These are phyloP conservation scores for Cladosporium sp. DNA, from an alignment of 2,329 filamentous ascomycete genomes.

Conservation along the genomic window DNA sequence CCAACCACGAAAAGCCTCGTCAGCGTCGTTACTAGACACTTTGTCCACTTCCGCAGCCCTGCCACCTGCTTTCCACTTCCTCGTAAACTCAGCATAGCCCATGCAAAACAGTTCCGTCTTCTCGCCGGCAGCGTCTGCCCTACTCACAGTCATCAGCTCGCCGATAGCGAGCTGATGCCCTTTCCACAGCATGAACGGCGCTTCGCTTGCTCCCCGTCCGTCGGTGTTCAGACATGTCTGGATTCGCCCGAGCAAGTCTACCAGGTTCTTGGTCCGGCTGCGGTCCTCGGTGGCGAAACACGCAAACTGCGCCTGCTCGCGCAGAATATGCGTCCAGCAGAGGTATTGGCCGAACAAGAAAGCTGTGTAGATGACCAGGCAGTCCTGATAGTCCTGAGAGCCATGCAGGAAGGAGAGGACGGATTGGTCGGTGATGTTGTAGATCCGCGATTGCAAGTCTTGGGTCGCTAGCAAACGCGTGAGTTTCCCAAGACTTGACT, in stretches of 20 bases:
- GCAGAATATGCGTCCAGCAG: background rate
- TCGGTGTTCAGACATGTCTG: background rate
- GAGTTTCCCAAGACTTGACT: background rate
- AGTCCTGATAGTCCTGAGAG: background rate
- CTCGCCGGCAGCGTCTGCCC: background rate
- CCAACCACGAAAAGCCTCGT: background rate
- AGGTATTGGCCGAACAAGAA: conserved; percentile 4
- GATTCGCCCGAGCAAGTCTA: background rate
- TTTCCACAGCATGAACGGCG: conserved; percentile 4
- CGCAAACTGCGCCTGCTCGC: background rate
- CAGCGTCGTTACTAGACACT: background rate
- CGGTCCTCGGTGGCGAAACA: conserved; percentile 5
- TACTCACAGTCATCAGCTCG: background rate
- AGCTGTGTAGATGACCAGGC: conserved; percentile 4
- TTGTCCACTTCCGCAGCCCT: background rate
- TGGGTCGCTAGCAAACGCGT: background rate
- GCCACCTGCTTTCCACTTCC: background rate
- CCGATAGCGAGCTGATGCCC: conserved; percentile 2
- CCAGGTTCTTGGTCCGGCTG: background rate
- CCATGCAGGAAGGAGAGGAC: background rate
- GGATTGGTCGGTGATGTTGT: background rate
- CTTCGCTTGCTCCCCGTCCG: background rate
- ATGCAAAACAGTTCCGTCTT: background rate
- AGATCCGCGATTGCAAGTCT: conserved; percentile 2
- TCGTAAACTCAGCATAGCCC: conserved; percentile 2